Evolutionary conservation across 1,139 yeast species (phyloP).

Genomic region (Suhomyces kunorum): DNA sequence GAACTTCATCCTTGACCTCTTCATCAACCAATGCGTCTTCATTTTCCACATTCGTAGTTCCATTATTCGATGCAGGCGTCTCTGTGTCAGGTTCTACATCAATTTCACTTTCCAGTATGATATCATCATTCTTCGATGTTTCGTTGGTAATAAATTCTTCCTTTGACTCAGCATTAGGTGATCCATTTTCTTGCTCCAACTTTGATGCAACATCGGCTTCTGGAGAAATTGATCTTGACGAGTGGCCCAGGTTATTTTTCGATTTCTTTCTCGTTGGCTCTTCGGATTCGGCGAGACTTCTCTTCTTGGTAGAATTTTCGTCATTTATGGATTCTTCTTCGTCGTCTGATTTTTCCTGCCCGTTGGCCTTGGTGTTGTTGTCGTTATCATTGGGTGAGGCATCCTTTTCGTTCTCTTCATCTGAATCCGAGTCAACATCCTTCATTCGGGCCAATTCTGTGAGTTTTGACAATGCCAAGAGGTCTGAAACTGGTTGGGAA

Average conservation of each 20-base stretch:
- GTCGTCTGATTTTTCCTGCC: conserved; percentile 2
- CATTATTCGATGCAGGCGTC: neutral
- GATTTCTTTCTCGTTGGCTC: conserved; percentile 8
- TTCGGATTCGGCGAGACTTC: conserved; percentile 6
- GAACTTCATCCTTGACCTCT: conserved; percentile 11
- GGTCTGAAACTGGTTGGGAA: conserved; percentile 36
- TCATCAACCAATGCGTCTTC: conserved; percentile 17
- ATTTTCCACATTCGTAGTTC: conserved; percentile 3
- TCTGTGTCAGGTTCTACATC: no score
- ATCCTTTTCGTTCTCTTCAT: conserved; percentile 16
- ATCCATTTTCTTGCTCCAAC: no score
- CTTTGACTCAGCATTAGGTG: no score
- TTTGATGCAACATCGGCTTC: no score
- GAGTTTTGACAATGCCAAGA: conserved; percentile 40
- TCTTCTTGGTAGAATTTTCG: no score
- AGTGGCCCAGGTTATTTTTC: neutral
- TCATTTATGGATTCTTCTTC: no score
- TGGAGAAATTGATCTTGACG: neutral
- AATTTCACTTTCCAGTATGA: no score
- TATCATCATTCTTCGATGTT: no score
- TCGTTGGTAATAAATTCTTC: no score
- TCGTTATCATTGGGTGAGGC: no score
- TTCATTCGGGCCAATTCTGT: conserved; percentile 46
- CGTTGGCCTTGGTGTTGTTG: neutral
- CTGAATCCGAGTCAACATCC: conserved; percentile 36